Conservation (phyloP, 1,284 basidiomycete species). For the Athelia psychrophila region DNA sequence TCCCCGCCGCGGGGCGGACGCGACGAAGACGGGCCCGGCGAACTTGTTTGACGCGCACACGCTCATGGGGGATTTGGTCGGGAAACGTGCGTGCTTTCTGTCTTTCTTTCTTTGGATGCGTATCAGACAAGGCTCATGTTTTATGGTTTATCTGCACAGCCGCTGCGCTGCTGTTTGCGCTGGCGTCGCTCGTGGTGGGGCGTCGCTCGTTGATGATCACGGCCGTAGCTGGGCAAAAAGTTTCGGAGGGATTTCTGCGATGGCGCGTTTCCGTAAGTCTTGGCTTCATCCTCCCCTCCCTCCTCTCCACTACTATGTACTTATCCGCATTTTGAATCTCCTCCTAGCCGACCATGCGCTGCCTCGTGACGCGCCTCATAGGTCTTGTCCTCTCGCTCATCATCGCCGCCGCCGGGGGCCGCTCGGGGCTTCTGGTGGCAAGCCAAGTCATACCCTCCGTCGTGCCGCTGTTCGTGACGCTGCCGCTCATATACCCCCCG, state of each 20-base stretch:
- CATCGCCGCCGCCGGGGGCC: constrained; percentile 67
- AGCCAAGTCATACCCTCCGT: constrained; percentile 78
- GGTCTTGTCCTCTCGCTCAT: constrained; percentile 72
- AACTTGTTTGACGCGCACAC: constrained; percentile 70
- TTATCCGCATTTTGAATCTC: constrained; percentile 3
- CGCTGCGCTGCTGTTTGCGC: constrained; percentile 72
- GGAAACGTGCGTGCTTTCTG: constrained; percentile 44
- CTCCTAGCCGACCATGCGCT: constrained; percentile 68
- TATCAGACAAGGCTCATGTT: no score
- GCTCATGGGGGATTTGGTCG: constrained; percentile 57
- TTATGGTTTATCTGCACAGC: constrained; percentile 35
- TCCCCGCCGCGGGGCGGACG: not conserved
- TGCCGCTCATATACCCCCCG: constrained; percentile 66
- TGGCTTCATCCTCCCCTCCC: no score
- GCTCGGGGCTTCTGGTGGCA: constrained; percentile 70
- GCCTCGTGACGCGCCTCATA: constrained; percentile 72
- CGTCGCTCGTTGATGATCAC: constrained; percentile 83
- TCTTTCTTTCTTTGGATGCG: no score
- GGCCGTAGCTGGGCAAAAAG: constrained; percentile 80
- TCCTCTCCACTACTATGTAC: no score
- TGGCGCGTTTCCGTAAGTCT: constrained; percentile 70
- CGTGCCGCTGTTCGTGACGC: constrained; percentile 74
- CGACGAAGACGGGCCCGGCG: constrained; percentile 33
- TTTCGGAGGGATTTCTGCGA: constrained; percentile 83
- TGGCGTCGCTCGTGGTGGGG: constrained; percentile 75